Evolutionary conservation across 306 rosid genomes (phyloP).

Genomic region (Castanopsis chinensis): DNA sequence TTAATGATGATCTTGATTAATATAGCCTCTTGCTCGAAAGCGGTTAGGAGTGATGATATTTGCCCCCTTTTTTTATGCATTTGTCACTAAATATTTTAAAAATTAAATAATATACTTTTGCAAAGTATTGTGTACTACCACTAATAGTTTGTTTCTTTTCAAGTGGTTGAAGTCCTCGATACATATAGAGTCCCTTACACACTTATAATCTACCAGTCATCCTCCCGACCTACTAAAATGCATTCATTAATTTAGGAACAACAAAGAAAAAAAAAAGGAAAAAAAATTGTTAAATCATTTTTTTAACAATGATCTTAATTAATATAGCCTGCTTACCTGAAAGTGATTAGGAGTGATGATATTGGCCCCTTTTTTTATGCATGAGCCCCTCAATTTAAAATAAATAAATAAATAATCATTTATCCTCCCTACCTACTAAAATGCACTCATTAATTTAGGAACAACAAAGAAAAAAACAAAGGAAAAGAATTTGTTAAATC

Average conservation of each 20-base stretch:
- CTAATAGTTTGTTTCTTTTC: not conserved
- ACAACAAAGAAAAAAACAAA: not conserved
- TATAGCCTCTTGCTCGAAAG: not conserved
- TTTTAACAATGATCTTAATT: no score
- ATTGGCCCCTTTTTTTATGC: no score
- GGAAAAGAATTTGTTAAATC: not conserved
- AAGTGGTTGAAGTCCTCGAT: no score
- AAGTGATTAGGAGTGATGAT: not conserved
- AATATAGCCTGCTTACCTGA: not conserved
- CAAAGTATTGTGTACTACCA: not conserved
- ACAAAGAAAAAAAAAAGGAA: not conserved
- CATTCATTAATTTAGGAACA: not conserved
- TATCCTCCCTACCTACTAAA: not conserved
- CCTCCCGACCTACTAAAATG: not conserved
- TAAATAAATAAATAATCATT: no score
- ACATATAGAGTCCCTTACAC: no score
- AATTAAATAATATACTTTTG: no score
- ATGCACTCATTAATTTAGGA: not conserved
- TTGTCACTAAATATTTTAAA: no score
- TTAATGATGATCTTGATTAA: not conserved
- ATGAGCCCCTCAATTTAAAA: no score
- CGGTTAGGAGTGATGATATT: not conserved
- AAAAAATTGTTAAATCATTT: not conserved
- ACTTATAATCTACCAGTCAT: no score
- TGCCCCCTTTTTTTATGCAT: no score